These are phyloP conservation scores for Allium fistulosum DNA, from an alignment of 106 monocot species.

Conservation along the genomic window DNA sequence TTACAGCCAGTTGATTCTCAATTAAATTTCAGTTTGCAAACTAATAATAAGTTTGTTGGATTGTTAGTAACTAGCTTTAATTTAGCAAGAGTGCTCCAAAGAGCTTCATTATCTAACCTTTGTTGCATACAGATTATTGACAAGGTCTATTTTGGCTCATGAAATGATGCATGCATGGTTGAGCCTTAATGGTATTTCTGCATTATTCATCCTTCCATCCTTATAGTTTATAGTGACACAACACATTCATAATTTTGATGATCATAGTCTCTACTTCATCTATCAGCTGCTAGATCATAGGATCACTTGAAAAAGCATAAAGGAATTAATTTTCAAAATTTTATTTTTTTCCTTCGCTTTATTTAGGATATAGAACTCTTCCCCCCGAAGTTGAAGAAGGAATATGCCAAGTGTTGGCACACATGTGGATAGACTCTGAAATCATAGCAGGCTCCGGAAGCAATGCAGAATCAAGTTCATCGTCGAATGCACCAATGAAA, in stretches of 20 bases:
- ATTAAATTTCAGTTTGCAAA: no score
- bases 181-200: constrained; percentile 62
- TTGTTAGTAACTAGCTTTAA: no score
- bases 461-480: constrained; percentile 19
- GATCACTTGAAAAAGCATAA: no score
- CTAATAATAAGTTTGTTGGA: no score
- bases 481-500: constrained; percentile 18
- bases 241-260: background rate
- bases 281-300: no score
- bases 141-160: constrained; percentile 66
- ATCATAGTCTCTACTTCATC: no score
- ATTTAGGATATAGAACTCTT: constrained; percentile 35
- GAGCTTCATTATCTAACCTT: no score
- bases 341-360: background rate
- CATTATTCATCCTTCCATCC: background rate
- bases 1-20: no score
- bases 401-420: constrained; percentile 83
- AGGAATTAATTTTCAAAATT: background rate
- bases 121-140: constrained; percentile 28
- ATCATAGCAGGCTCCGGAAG: constrained; percentile 38
- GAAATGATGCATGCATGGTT: constrained; percentile 99
- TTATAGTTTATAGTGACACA: background rate
- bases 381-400: constrained; percentile 69
- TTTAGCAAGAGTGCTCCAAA: no score
- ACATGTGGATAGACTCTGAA: constrained; percentile 70